Percentiles rank a stretch among this genome's conserved stretches.
phyloP scores from a whole-genome alignment of 345 rosid genomes.

The Citropsis articulata region DNA sequence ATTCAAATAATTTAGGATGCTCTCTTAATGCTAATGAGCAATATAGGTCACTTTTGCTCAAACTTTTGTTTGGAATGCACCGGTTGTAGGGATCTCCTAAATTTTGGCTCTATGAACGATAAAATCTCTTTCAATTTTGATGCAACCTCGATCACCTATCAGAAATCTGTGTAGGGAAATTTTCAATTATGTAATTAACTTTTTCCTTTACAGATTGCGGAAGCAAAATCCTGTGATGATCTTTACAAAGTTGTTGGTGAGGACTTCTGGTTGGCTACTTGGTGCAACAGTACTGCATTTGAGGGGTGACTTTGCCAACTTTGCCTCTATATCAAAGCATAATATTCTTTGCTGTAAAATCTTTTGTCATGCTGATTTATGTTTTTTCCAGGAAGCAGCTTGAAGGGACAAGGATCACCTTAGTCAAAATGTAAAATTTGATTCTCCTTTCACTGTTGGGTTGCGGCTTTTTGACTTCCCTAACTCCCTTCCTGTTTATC shows the following conservation, averaged over 20 bases:
- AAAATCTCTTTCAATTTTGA: background rate
- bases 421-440: constrained; percentile 52
- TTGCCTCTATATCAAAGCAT: constrained; percentile 14
- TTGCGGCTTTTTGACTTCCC: background rate
- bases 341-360: constrained; percentile 16
- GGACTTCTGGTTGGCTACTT: constrained; percentile 97
- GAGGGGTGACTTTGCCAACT: constrained; percentile 53
- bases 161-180: background rate
- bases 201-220: constrained; percentile 49
- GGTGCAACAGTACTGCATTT: constrained; percentile 76
- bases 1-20: background rate
- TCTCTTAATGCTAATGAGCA: background rate
- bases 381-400: constrained; percentile 71
- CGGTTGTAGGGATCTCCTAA: background rate
- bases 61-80: background rate
- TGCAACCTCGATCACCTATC: background rate
- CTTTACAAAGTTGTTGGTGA: constrained; percentile 79
- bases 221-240: constrained; percentile 74
- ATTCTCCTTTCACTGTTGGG: background rate
- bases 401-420: constrained; percentile 93
- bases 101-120: background rate
- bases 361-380: constrained; percentile 22
- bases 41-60: background rate
- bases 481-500: background rate
- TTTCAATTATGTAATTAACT: background rate